Base-by-base conservation (phyloP, 75 land plant genomes). In the Sequoia sempervirens region DNA sequence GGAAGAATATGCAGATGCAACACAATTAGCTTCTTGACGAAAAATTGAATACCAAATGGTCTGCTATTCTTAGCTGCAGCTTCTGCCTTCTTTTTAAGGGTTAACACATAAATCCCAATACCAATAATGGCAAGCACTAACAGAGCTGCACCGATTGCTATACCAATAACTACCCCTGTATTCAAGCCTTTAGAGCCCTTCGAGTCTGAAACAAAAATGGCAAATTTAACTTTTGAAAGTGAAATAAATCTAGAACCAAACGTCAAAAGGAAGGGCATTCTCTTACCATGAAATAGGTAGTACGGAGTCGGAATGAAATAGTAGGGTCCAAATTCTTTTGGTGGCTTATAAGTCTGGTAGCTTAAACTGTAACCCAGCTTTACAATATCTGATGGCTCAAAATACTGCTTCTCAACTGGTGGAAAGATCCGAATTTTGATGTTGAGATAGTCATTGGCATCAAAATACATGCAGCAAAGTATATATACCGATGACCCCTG, bases 1-100 rank as follows among this genome's bases (percentile, higher is more conserved):
- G 32, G 11, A 32, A 46, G 37, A 32, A 8, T 37, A 41, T 32
- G n/a, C 36, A 43, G 81, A 52, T 15, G 45, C 41, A 18, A 10
- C 41, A 26, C 81, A 64, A 72, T 11, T 34, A 37, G 40, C 26
- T 75, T 32, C 4, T 17, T 36, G 72, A 75, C 40, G 73, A 37
- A 78, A 73, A 26, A 34, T 26, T 17, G 46, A 78, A 34, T 90
- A 96, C 98, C 96, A 89, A 91, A 93, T 82, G 92, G 92, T 52
- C 89, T 84, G 79, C 84, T 86, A 30, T 58, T 74, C 18, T 85
- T 83, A 15, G 68, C 84, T 54, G 88, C 85, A 45, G 37, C 87
- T 74, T 90, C 82, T 41, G 91, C 91, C 80, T 86, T 83, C 79
- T 80, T 93, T 91, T 87, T 94, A 73, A 89, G 90, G 36, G 74